phyloP scores from a whole-genome alignment of 768 basidiomycete genomes.

The Tephrocybe sp. region DNA sequence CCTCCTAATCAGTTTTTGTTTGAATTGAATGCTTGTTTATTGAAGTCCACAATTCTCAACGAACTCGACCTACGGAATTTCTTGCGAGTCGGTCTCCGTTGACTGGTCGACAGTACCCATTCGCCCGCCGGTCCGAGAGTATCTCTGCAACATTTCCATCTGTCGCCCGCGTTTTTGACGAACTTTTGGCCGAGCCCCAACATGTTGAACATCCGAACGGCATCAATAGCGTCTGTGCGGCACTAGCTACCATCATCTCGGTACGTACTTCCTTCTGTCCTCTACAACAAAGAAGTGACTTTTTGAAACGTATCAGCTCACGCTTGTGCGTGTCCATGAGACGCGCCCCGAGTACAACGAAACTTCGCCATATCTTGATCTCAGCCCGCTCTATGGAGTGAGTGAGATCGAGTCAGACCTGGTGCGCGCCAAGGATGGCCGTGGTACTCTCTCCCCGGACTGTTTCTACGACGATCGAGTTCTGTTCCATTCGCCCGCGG shows the following conservation, averaged over 20 bases:
- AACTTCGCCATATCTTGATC: slow-evolving; percentile 19
- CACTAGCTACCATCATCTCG: slow-evolving; percentile 11
- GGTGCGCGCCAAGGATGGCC: slow-evolving; percentile 22
- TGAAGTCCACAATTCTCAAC: slow-evolving; percentile 11
- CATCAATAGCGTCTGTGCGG: slow-evolving; percentile 12
- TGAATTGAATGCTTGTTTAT: neutral
- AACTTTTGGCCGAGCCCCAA: slow-evolving; percentile 3
- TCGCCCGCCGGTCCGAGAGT: slow-evolving; percentile 5
- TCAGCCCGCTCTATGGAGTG: slow-evolving; percentile 22
- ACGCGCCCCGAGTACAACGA: slow-evolving; percentile 5
- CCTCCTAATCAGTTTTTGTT: neutral
- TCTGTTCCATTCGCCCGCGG: slow-evolving; percentile 14
- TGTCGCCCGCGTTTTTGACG: slow-evolving; percentile 4
- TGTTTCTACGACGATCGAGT: slow-evolving; percentile 20
- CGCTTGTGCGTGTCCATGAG: slow-evolving; percentile 7
- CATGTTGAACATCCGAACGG: slow-evolving; percentile 14
- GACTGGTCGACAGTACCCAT: neutral
- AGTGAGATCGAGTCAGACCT: slow-evolving; percentile 13
- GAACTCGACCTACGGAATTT: slow-evolving; percentile 1
- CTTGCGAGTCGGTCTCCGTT: neutral
- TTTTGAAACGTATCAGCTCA: too few relatives aligned
- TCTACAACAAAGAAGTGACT: too few relatives aligned
- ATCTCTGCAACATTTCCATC: neutral
- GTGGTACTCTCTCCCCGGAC: slow-evolving; percentile 23
- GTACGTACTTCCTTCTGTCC: slow-evolving; percentile 3